Conservation (phyloP, 768 basidiomycete genomes). For the Lentinula detonsa region DNA sequence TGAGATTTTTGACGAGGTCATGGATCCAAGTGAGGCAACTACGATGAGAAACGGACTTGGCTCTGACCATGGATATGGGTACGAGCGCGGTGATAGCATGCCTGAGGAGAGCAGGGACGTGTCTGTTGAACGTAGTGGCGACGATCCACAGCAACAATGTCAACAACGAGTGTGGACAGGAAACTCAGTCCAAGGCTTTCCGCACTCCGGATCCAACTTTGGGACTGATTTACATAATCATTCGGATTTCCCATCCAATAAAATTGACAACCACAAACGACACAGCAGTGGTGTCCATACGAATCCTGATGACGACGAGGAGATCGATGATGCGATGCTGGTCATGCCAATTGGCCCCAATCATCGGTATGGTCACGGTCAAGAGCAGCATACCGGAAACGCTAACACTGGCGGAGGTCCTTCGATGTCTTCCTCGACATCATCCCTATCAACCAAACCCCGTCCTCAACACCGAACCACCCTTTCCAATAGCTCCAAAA, state of each 20-base stretch:
- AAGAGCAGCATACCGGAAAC: neutral
- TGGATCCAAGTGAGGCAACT: constrained; percentile 58
- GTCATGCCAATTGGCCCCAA: constrained; percentile 63
- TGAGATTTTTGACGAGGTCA: constrained; percentile 81
- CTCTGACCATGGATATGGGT: neutral
- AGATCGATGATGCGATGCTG: constrained; percentile 70
- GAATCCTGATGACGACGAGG: constrained; percentile 56
- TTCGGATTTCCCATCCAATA: neutral
- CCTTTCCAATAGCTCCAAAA: constrained; percentile 15
- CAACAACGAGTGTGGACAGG: neutral
- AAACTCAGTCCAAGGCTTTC: neutral
- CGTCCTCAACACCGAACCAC: constrained; percentile 26
- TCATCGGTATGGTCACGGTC: neutral
- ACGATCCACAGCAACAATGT: neutral
- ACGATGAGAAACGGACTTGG: neutral
- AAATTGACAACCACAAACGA: neutral
- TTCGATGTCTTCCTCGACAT: constrained; percentile 1
- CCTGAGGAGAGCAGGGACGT: neutral
- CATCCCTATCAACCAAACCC: neutral
- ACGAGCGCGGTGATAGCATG: neutral
- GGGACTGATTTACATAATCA: neutral
- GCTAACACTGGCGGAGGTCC: constrained; percentile 4
- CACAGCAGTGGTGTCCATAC: constrained; percentile 14
- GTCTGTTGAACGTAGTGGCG: neutral
- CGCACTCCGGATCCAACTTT: neutral